Evolutionary conservation across 768 basidiomycete genomes (phyloP).

Genomic region (Mycena metata): DNA sequence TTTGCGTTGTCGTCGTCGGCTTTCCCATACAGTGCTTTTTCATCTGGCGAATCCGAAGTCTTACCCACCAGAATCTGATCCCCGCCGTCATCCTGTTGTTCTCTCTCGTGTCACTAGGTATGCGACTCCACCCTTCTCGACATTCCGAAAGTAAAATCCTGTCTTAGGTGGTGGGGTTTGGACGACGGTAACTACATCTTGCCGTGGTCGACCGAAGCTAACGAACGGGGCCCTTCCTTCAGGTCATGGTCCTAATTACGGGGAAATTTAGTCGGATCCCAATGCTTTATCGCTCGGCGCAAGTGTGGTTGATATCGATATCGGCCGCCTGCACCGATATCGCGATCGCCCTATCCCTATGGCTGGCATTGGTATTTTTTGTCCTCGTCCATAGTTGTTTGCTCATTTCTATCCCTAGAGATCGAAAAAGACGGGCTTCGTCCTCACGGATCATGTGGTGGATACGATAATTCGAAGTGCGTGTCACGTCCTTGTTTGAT

Average conservation of each 20-base stretch:
- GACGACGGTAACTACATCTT: conserved; percentile 19
- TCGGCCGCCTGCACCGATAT: conserved; percentile 43
- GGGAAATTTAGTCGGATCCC: conserved; percentile 31
- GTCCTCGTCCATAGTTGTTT: too few relatives aligned
- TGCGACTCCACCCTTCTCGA: neutral
- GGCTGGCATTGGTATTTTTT: neutral
- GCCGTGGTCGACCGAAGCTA: too few relatives aligned
- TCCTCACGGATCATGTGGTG: conserved; percentile 53
- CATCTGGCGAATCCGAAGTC: conserved; percentile 41
- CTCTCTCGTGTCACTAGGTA: conserved; percentile 26
- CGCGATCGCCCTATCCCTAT: conserved; percentile 20
- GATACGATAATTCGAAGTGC: conserved; percentile 52
- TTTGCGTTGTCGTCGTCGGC: conserved; percentile 27
- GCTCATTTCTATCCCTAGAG: neutral
- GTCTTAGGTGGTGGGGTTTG: conserved; percentile 40
- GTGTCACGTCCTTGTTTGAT: neutral
- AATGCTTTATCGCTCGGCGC: conserved; percentile 33
- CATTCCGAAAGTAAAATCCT: neutral
- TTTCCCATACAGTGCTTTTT: conserved; percentile 46
- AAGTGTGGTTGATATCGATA: conserved; percentile 54
- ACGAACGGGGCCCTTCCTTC: too few relatives aligned
- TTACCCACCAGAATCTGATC: conserved; percentile 29
- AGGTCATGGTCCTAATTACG: conserved; percentile 13
- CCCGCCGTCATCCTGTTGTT: conserved; percentile 11
- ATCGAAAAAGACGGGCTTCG: conserved; percentile 49